Base-by-base conservation (phyloP, 352 stramenopile genomes). In the Phytophthora nicotianae region DNA sequence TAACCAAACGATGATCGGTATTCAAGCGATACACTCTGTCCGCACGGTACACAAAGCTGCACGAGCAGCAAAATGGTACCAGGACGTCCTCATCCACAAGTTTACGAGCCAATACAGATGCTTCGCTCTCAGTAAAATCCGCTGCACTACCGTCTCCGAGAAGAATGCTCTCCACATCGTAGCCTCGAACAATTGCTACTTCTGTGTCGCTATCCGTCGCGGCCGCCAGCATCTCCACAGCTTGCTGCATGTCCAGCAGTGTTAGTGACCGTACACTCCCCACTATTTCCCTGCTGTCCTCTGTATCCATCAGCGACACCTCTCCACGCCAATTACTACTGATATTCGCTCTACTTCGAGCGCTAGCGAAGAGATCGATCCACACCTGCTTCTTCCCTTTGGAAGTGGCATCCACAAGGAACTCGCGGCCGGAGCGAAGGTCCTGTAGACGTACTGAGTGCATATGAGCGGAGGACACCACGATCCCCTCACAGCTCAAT, bases 401-500 rank as follows among this genome's bases (percentile, higher is more conserved):
- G 8, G 67, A 71, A 3, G 51, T 57, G 13, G 65, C 65, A 52
- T 88, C 79, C 21, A 88, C 53, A 4, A 88, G 52, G 40, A 79
- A 79, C 61, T 86, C 70, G 13, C 65, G 62, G 6, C 63, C 72
- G 0, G 66, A 74, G 40, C 77, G 65, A 16, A 83, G 61, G 26
- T 88, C 70, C 4, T 70, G 47, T 3, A 88, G 72, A 20, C 68
- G 75, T 54, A 86, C 74, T 23, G 77, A 80, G 51, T 88, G 72
- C 72, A 83, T 58, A 54, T 88, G 79, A 33, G 77, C 79, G 2
- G 79, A 81, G 2, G 79, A 88, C 27, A 88, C 79, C 17, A 88
- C 79, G n/a, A 86, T 69, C 5, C 66, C 68, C 33, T 88, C 79
- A 21, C 77, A 88, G 10, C 50, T 62, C 24, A 79, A 65, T 2